phyloP scores from a whole-genome alignment of 129 eudicot species.

The Heracleum sosnowskyi region DNA sequence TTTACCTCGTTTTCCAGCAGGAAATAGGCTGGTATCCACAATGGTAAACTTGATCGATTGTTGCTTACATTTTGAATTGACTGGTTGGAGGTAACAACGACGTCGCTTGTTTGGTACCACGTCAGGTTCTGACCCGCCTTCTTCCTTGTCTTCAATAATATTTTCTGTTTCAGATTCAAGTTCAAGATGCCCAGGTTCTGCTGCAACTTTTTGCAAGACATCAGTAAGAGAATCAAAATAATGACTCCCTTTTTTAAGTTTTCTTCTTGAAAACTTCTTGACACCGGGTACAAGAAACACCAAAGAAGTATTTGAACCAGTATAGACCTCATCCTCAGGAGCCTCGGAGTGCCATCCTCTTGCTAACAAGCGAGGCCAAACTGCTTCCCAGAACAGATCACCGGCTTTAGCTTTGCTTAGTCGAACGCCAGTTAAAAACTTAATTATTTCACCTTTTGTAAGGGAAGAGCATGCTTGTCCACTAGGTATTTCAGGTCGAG shows the following conservation, averaged over 20 bases:
- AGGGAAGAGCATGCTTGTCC: slow-evolving; percentile 37
- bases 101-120: slow-evolving; percentile 10
- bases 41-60: slow-evolving; percentile 21
- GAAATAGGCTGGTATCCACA: slow-evolving; percentile 34
- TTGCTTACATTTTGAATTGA: slow-evolving; percentile 7
- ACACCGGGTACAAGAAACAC: slow-evolving; percentile 64
- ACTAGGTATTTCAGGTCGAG: slow-evolving; percentile 24
- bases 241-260: slow-evolving; percentile 37
- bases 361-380: slow-evolving; percentile 65
- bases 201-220: slow-evolving; percentile 46
- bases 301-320: slow-evolving; percentile 24
- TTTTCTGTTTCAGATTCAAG: slow-evolving; percentile 21
- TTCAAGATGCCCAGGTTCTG: slow-evolving; percentile 48
- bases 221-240: slow-evolving; percentile 49
- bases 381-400: slow-evolving; percentile 61
- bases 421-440: slow-evolving; percentile 38
- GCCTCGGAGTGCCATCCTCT: slow-evolving; percentile 65
- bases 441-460: slow-evolving; percentile 31
- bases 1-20: slow-evolving; percentile 12
- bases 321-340: slow-evolving; percentile 23
- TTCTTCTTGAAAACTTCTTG: slow-evolving; percentile 46
- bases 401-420: slow-evolving; percentile 40
- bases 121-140: slow-evolving; percentile 12
- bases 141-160: slow-evolving; percentile 11
- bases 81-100: slow-evolving; percentile 15